Conservation (phyloP, 495 filamentous ascomycete genomes). For the Penicillium taxi region DNA sequence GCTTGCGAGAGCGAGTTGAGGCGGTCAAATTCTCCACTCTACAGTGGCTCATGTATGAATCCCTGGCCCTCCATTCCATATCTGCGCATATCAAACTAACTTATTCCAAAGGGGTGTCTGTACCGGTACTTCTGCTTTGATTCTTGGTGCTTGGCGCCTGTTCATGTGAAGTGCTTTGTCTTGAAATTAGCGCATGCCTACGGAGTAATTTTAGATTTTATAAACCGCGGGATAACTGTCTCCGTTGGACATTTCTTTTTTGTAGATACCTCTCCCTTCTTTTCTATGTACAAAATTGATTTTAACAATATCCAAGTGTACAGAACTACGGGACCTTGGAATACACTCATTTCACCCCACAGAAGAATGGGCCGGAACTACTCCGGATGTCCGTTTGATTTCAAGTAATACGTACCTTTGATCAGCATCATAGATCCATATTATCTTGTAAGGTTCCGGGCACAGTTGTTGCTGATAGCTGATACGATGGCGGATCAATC, state of each 20-base stretch:
- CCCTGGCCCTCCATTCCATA: not conserved
- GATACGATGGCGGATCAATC: too few species aligned
- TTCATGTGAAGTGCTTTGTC: constrained; percentile 45
- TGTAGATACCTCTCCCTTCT: constrained; percentile 8
- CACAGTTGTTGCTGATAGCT: too few species aligned
- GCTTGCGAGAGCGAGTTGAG: constrained; percentile 82
- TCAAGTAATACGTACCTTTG: too few species aligned
- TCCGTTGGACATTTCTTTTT: constrained; percentile 15
- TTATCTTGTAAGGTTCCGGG: too few species aligned
- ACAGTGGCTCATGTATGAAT: constrained; percentile 82
- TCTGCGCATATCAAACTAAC: constrained; percentile 24
- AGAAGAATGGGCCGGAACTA: too few species aligned
- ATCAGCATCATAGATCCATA: too few species aligned
- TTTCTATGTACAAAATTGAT: too few species aligned
- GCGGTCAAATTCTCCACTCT: constrained; percentile 95
- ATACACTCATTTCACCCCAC: too few species aligned
- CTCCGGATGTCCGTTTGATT: too few species aligned
- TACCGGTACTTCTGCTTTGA: constrained; percentile 83
- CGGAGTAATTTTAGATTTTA: constrained; percentile 14
- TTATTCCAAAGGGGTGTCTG: constrained; percentile 63
- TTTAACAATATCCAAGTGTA: too few species aligned
- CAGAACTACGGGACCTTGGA: too few species aligned
- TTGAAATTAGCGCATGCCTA: constrained; percentile 15
- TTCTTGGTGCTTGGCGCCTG: constrained; percentile 93
- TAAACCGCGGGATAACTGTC: too few species aligned